These are phyloP conservation scores for Sporothrix dimorphospora DNA, from an alignment of 2,329 filamentous ascomycete genomes.

Conservation along the genomic window DNA sequence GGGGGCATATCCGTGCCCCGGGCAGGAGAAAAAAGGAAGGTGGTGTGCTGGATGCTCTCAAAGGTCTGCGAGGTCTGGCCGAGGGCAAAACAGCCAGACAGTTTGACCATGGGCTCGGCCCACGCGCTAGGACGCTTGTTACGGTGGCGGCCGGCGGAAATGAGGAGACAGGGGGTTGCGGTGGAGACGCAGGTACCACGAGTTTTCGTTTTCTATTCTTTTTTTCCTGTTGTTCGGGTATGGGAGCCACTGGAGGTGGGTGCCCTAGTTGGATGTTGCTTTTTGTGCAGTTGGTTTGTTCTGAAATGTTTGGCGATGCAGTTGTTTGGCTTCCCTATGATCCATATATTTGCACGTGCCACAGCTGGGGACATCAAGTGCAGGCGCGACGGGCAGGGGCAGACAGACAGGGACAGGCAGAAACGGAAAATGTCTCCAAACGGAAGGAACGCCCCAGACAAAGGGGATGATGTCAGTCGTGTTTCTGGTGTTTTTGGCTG, in stretches of 20 bases:
- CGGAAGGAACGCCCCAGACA: constrained; percentile 2
- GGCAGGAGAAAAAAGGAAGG: background rate
- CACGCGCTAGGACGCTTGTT: constrained; percentile 27
- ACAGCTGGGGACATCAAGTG: background rate
- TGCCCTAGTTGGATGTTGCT: background rate
- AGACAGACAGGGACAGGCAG: background rate
- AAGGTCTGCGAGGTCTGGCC: background rate
- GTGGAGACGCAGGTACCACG: constrained; percentile 12
- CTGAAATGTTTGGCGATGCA: background rate
- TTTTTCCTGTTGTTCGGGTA: background rate
- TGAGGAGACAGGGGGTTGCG: constrained; percentile 26
- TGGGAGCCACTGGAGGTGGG: background rate
- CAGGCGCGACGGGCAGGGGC: background rate
- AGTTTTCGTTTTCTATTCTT: constrained; percentile 3
- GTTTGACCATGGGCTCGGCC: constrained; percentile 15
- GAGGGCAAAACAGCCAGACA: constrained; percentile 16
- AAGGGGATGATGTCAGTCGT: background rate
- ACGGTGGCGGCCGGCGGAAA: constrained; percentile 29
- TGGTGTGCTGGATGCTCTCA: background rate
- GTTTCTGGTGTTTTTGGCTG: background rate
- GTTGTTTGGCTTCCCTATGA: background rate
- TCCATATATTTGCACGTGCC: background rate
- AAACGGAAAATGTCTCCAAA: background rate
- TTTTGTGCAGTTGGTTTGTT: constrained; percentile 10
- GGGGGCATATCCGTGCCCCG: constrained; percentile 4